Conservation (phyloP, 495 filamentous ascomycete species). For the Neurospora sp. region DNA sequence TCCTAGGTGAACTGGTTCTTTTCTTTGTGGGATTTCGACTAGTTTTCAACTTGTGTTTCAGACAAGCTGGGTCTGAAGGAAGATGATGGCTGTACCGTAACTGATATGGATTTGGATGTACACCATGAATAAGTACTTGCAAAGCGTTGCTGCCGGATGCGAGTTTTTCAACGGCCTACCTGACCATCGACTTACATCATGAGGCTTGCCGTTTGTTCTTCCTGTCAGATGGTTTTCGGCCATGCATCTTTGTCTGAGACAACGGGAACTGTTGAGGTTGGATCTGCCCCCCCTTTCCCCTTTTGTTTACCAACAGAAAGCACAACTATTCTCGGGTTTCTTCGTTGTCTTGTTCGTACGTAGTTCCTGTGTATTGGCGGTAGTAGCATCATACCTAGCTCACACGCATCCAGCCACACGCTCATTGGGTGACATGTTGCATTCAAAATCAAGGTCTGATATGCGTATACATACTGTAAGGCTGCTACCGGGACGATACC, state of each 20-base stretch:
- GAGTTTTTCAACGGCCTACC: not conserved
- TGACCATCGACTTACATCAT: not conserved
- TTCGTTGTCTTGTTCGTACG: not conserved
- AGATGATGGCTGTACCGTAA: not conserved
- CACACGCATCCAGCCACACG: not conserved
- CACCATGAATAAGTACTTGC: not conserved
- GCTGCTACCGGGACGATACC: not conserved
- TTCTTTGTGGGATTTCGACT: not conserved
- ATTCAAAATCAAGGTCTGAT: not conserved
- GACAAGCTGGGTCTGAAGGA: not conserved
- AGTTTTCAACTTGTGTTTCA: not conserved
- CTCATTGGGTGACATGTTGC: not conserved
- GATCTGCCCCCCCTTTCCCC: not conserved
- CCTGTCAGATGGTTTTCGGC: not conserved
- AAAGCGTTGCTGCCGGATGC: not conserved
- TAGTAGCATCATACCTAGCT: not conserved
- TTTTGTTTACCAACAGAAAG: not conserved
- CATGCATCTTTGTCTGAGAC: not conserved
- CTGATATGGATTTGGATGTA: not conserved
- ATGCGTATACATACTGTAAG: not conserved
- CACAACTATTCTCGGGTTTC: not conserved
- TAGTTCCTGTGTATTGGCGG: not conserved
- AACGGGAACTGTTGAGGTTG: not conserved
- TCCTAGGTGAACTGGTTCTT: not conserved
- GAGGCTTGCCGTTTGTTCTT: not conserved